Conservation (phyloP, 192 early-diverging fungal genomes). For the Coemansia sp. region DNA sequence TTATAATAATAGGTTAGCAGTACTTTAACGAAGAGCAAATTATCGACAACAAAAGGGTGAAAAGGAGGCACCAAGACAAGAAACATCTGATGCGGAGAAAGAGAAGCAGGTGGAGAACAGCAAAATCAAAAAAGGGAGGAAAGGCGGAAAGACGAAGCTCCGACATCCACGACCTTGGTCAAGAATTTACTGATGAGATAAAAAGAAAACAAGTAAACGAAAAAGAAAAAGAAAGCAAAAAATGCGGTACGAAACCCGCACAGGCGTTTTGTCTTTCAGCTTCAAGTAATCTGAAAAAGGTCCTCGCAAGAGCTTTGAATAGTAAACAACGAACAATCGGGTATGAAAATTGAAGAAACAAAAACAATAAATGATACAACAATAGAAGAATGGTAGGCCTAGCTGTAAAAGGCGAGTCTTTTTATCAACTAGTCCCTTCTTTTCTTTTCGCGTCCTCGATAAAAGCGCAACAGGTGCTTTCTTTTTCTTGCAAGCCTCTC, state of each 20-base stretch:
- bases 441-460: too few species aligned
- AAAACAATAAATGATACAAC: too few species aligned
- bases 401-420: too few species aligned
- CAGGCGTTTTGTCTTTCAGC: background rate
- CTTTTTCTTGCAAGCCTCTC: too few species aligned
- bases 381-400: too few species aligned
- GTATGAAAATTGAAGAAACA: too few species aligned
- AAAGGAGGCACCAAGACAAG: background rate
- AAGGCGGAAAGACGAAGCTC: background rate
- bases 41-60: background rate
- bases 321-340: too few species aligned
- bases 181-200: background rate
- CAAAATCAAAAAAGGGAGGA: background rate
- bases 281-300: too few species aligned
- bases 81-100: slow-evolving; percentile 2
- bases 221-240: slow-evolving; percentile 6
- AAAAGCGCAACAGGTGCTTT: too few species aligned
- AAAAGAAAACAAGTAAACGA: background rate
- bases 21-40: background rate
- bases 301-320: too few species aligned
- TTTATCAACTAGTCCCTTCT: too few species aligned
- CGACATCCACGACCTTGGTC: background rate
- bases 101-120: background rate
- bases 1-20: background rate
- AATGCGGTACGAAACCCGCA: too few species aligned